These are phyloP conservation scores for Vaccinium darrowii DNA, from an alignment of 148 eudicot genomes.

Conservation along the genomic window DNA sequence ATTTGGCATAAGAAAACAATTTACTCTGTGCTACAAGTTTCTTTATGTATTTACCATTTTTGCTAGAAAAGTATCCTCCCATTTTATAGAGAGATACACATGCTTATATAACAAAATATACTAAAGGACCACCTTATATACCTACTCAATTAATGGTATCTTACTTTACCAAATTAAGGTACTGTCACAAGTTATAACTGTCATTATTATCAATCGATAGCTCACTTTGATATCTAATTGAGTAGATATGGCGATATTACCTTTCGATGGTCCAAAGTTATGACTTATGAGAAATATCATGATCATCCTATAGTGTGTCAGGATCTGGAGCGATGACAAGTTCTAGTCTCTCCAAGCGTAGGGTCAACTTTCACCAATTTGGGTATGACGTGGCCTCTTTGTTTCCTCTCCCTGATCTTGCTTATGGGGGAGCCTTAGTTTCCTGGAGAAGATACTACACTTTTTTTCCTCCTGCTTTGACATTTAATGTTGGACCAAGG, in stretches of 20 bases:
- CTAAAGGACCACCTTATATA: background rate
- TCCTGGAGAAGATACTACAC: background rate
- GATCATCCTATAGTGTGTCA: background rate
- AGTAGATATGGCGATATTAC: background rate
- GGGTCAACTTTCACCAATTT: background rate
- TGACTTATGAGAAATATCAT: background rate
- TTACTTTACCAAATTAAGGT: background rate
- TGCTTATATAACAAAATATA: background rate
- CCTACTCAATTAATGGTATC: background rate
- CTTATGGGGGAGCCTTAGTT: background rate
- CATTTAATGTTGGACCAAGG: background rate
- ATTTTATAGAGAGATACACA: background rate
- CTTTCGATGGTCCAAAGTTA: background rate
- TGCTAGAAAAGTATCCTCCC: background rate
- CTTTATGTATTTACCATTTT: background rate
- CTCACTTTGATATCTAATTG: background rate
- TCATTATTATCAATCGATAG: background rate
- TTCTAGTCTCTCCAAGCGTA: background rate
- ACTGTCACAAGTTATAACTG: background rate
- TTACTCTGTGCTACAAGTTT: background rate
- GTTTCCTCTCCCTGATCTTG: background rate
- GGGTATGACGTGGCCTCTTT: background rate
- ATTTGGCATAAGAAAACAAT: background rate
- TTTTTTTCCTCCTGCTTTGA: background rate
- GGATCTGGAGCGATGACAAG: background rate